Percentiles rank a stretch among this genome's conserved stretches.
Conservation (phyloP, 768 basidiomycete genomes). For the Ramaria sp. region DNA sequence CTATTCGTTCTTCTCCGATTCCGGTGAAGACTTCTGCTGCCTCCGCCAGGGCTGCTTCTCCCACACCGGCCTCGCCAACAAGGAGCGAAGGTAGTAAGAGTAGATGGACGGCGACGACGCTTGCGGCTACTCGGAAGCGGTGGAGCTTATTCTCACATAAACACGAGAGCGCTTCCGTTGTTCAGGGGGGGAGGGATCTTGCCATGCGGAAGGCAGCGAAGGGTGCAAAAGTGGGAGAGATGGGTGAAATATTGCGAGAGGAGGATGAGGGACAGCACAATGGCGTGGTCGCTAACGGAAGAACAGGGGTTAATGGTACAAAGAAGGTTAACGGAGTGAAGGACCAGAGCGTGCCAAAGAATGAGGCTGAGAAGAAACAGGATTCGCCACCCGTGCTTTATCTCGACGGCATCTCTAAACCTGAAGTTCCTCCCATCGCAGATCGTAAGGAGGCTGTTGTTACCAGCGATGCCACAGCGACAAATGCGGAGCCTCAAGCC, state of each 20-base stretch:
- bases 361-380: too few relatives aligned
- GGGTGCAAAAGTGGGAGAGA: constrained; percentile 42
- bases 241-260: constrained; percentile 60
- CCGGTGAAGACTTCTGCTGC: constrained; percentile 12
- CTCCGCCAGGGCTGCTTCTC: constrained; percentile 14
- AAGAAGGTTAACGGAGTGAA: constrained; percentile 7
- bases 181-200: constrained; percentile 24
- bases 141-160: constrained; percentile 46
- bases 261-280: constrained; percentile 28
- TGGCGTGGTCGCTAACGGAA: constrained; percentile 9
- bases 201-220: constrained; percentile 16
- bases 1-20: constrained; percentile 17
- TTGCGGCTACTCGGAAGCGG: constrained; percentile 44
- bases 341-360: not conserved
- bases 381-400: too few relatives aligned
- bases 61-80: constrained; percentile 19
- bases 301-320: constrained; percentile 11
- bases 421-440: too few relatives aligned
- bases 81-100: constrained; percentile 18
- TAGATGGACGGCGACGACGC: constrained; percentile 31
- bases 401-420: too few relatives aligned
- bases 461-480: too few relatives aligned
- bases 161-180: constrained; percentile 17
- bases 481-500: too few relatives aligned
- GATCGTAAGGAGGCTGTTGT: too few relatives aligned